Evolutionary conservation across 2,329 filamentous ascomycete genomes (phyloP).

Genomic region (Trichophyton verrucosum): DNA sequence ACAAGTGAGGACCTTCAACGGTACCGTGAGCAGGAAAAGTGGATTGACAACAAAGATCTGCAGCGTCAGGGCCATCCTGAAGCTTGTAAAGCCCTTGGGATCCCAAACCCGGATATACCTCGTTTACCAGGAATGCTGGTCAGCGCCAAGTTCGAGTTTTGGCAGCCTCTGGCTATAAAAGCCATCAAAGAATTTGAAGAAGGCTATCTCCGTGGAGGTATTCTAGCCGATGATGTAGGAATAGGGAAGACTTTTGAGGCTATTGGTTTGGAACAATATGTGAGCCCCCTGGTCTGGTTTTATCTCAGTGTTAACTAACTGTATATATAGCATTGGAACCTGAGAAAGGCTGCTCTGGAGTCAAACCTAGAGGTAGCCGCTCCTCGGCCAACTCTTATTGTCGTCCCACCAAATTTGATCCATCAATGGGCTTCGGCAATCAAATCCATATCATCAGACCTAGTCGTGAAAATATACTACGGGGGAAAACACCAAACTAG

Average conservation of each 20-base stretch:
- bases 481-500: neutral
- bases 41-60: neutral
- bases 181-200: slow-evolving; percentile 2
- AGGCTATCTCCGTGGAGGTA: slow-evolving; percentile 47
- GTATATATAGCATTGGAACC: neutral
- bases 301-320: neutral
- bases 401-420: slow-evolving; percentile 2
- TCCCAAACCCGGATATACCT: neutral
- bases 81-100: neutral
- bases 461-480: slow-evolving; percentile 3
- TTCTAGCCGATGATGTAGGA: slow-evolving; percentile 93
- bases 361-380: neutral
- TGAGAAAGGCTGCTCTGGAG: neutral
- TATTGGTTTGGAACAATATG: slow-evolving; percentile 53
- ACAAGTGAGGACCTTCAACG: neutral
- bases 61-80: slow-evolving; percentile 2
- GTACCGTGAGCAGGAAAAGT: neutral
- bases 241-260: slow-evolving; percentile 98
- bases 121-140: neutral
- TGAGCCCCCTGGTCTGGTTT: neutral
- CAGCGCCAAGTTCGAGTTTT: neutral
- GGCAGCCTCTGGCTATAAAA: slow-evolving; percentile 1
- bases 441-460: neutral
- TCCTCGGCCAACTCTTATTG: neutral
- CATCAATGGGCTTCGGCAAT: slow-evolving; percentile 1